Conservation (phyloP, 164 flowering plant genomes). For the Nymphaea colorata region DNA sequence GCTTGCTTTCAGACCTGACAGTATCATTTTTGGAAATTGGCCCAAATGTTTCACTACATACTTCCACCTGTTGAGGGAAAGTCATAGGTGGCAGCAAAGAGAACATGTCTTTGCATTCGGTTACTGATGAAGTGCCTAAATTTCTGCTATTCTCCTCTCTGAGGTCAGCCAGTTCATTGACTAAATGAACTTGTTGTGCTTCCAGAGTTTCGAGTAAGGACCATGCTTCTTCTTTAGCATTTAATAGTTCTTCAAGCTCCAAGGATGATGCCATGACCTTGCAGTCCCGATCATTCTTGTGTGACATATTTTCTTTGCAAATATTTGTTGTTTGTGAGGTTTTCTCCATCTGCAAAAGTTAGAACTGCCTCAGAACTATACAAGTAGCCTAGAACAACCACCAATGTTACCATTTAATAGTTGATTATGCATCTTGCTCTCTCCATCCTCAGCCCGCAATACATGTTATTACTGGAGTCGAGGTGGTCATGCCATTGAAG, state of each 20-base stretch:
- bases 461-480: too few species aligned
- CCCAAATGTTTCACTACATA: not conserved
- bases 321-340: not conserved
- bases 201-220: conserved; percentile 35
- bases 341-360: not conserved
- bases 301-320: not conserved
- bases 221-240: conserved; percentile 22
- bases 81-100: not conserved
- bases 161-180: conserved; percentile 26
- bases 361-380: not conserved
- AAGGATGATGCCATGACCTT: not conserved
- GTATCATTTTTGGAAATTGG: not conserved
- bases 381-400: too few species aligned
- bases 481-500: too few species aligned
- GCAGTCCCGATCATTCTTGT: not conserved
- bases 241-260: not conserved
- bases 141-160: conserved; percentile 25
- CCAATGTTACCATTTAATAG: too few species aligned
- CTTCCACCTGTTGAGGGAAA: not conserved
- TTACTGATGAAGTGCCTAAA: conserved; percentile 1
- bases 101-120: not conserved
- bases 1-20: conserved; percentile 5
- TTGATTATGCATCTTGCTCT: too few species aligned
- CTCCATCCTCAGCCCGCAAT: too few species aligned
- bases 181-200: conserved; percentile 23